phyloP scores from a whole-genome alignment of 2,329 filamentous ascomycete genomes.

The Penicillium sp. region DNA sequence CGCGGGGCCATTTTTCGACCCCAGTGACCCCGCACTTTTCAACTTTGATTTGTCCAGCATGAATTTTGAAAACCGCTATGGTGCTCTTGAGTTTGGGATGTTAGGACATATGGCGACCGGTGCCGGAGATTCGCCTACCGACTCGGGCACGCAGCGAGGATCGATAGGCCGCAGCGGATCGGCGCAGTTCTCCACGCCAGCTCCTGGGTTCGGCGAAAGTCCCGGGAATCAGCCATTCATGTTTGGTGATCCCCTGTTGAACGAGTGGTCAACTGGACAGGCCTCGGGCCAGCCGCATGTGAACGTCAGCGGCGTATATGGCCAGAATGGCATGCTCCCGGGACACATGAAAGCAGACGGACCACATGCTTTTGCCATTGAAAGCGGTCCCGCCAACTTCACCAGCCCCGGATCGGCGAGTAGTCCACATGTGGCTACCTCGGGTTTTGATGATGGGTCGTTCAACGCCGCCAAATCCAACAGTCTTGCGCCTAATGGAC shows the following conservation, averaged over 20 bases:
- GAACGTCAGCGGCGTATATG: constrained; percentile 39
- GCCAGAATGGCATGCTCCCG: constrained; percentile 37
- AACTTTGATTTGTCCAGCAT: constrained; percentile 94
- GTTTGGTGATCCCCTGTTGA: constrained; percentile 47
- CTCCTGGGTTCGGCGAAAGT: constrained; percentile 47
- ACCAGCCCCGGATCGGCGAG: constrained; percentile 60
- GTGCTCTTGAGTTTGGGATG: constrained; percentile 93
- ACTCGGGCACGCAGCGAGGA: constrained; percentile 53
- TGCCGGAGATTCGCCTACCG: constrained; percentile 75
- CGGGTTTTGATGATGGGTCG: constrained; percentile 43
- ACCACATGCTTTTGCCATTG: constrained; percentile 63
- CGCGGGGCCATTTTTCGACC: constrained; percentile 71
- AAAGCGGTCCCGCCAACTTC: constrained; percentile 57
- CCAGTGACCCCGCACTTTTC: constrained; percentile 87
- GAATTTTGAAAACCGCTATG: constrained; percentile 95
- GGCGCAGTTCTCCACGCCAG: constrained; percentile 41
- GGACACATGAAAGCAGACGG: constrained; percentile 48
- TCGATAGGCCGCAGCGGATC: constrained; percentile 47
- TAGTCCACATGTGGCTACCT: constrained; percentile 49
- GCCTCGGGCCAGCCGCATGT: constrained; percentile 33
- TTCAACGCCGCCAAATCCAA: constrained; percentile 30
- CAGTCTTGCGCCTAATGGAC: constrained; percentile 32
- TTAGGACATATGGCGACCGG: constrained; percentile 94
- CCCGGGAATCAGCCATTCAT: constrained; percentile 47
- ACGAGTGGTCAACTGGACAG: constrained; percentile 47